Evolutionary conservation across 345 rosid genomes (phyloP), one percentile per base, ranked within the genome.

Genomic region (Salix viminalis): DNA sequence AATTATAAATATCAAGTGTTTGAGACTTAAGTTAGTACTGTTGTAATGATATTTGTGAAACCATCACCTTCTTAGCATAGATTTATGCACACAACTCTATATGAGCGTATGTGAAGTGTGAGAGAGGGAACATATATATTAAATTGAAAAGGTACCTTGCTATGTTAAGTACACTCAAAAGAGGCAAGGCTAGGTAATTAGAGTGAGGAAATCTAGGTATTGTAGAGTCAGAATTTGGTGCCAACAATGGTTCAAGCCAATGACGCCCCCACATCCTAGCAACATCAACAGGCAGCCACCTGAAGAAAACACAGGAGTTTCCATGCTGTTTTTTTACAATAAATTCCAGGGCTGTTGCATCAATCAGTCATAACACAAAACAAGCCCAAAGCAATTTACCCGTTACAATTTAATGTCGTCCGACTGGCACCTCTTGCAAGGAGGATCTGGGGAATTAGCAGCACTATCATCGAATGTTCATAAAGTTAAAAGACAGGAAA

Each of bases 241-340:
- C 80, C 84, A 93, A 82, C 70, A 93, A 81, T 0, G 95, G 89
- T 86, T 93, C 99, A 72, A 96, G 97, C 99, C 99, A 93, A 81
- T 96, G 99, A 71, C 94, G 94, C 48, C 97, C 97, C 99, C 99
- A 96, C 94, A 93, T 96, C 77, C 91, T 88, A 44, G 99, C 98
- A 84, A 93, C 93, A 85, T 96, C 99, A 86, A 91, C 88, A 50
- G 99, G 97, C 82, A 92, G 83, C 98, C 99, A 93, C 86, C 98
- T 96, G 83, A 79, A 76, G 73, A 73, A 77, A 9, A 67, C 41
- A 69, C 60, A 84, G 7, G 68, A 72, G 60, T 21, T 46, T 37
- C 24, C 56, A 74, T 30, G 62, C 16, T 16, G 67, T 10, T 19
- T 72, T 48, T 67, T 50, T 65, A 36, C 30, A 44, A 12, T 23